Evolutionary conservation across 495 filamentous ascomycete genomes (phyloP).

Genomic region (Thermothielavioides terrestris): DNA sequence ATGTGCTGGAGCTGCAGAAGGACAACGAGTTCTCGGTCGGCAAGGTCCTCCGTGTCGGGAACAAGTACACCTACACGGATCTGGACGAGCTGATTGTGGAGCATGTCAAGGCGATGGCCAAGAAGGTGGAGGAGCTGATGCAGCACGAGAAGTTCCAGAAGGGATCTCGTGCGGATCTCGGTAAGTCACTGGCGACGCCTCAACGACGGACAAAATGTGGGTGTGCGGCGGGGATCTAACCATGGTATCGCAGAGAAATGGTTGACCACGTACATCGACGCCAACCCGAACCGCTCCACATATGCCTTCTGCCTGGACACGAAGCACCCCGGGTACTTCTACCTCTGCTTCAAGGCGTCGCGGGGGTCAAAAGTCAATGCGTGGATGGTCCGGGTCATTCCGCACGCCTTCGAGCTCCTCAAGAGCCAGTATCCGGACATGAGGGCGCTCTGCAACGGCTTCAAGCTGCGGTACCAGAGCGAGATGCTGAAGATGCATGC

Average conservation of each 20-base stretch:
- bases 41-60: conserved; percentile 68
- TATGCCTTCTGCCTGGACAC: conserved; percentile 93
- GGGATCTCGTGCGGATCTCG: conserved; percentile 69
- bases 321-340: conserved; percentile 90
- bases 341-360: conserved; percentile 89
- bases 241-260: conserved; percentile 61
- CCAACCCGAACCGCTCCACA: conserved; percentile 85
- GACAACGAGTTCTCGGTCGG: conserved; percentile 93
- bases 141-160: conserved; percentile 83
- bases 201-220: not conserved
- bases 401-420: conserved; percentile 76
- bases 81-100: conserved; percentile 94
- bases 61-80: conserved; percentile 87
- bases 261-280: conserved; percentile 89
- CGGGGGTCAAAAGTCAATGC: conserved; percentile 57
- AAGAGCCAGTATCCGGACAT: conserved; percentile 86
- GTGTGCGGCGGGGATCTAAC: conserved; percentile 22
- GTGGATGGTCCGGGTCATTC: conserved; percentile 87
- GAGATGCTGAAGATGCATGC: conserved; percentile 39
- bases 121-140: conserved; percentile 95
- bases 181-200: conserved; percentile 48
- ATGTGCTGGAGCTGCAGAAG: conserved; percentile 93
- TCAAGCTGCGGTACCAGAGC: conserved; percentile 47
- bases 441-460: conserved; percentile 83
- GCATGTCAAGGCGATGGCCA: conserved; percentile 94